phyloP scores from a whole-genome alignment of 306 rosid genomes.

The Mimosa bimucronata region DNA sequence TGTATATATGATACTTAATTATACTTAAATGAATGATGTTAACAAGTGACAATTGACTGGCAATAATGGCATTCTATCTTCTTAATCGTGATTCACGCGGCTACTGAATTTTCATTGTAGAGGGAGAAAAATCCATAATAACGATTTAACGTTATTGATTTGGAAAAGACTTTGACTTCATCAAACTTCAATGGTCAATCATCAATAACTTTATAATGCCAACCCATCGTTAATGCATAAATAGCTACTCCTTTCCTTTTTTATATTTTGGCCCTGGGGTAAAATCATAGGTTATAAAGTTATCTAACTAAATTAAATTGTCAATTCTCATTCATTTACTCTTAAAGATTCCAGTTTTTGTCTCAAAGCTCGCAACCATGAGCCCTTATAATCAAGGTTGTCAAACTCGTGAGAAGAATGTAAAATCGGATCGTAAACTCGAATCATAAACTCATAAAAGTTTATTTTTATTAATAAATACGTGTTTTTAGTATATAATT shows the following conservation, averaged over 20 bases:
- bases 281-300: neutral
- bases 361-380: neutral
- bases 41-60: neutral
- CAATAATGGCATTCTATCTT: neutral
- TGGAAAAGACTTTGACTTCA: conserved; percentile 30
- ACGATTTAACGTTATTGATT: neutral
- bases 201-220: neutral
- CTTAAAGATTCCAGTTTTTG: neutral
- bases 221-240: neutral
- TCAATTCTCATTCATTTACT: neutral
- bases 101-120: neutral
- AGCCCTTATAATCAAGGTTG: no score
- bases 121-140: neutral
- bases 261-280: neutral
- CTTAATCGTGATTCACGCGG: neutral
- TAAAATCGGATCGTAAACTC: no score
- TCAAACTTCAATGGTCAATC: conserved; percentile 16
- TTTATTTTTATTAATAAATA: no score
- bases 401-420: no score
- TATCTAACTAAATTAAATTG: neutral
- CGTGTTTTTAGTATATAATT: no score
- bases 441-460: no score
- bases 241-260: neutral
- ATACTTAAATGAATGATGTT: no score
- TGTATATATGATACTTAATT: no score